Percentiles rank a stretch among this genome's conserved stretches.
phyloP scores from a whole-genome alignment of 441 rosid species.

The Arabidopsis lyrata region DNA sequence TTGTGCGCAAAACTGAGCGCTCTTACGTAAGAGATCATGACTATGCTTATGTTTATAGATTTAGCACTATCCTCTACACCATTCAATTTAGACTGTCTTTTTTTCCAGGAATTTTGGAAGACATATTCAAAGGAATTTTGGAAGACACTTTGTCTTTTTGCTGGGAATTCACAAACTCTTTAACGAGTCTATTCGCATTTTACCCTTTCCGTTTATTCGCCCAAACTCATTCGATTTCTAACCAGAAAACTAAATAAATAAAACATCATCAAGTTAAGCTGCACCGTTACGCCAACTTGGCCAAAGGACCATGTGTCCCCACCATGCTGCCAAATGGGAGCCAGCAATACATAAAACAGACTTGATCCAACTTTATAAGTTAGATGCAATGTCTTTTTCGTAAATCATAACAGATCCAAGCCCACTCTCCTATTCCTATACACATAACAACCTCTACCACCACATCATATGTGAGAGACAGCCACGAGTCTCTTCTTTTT shows the following conservation, averaged over 20 bases:
- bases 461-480: constrained; percentile 18
- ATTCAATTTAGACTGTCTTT: too few species aligned
- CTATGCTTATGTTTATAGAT: too few species aligned
- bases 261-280: neutral
- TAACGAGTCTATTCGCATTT: too few species aligned
- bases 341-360: constrained; percentile 19
- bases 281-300: constrained; percentile 35
- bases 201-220: too few species aligned
- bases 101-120: too few species aligned
- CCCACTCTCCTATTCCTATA: neutral
- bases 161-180: too few species aligned
- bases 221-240: neutral
- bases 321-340: constrained; percentile 34
- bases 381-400: constrained; percentile 44
- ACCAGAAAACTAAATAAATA: neutral
- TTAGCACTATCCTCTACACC: too few species aligned
- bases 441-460: constrained; percentile 4
- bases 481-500: constrained; percentile 25
- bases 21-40: too few species aligned
- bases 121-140: too few species aligned
- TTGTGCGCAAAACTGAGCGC: too few species aligned
- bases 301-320: neutral
- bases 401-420: constrained; percentile 50
- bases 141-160: too few species aligned
- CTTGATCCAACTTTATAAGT: constrained; percentile 26